Evolutionary conservation across 2,329 filamentous ascomycete genomes (phyloP).

Genomic region (Colletotrichum tropicicola): DNA sequence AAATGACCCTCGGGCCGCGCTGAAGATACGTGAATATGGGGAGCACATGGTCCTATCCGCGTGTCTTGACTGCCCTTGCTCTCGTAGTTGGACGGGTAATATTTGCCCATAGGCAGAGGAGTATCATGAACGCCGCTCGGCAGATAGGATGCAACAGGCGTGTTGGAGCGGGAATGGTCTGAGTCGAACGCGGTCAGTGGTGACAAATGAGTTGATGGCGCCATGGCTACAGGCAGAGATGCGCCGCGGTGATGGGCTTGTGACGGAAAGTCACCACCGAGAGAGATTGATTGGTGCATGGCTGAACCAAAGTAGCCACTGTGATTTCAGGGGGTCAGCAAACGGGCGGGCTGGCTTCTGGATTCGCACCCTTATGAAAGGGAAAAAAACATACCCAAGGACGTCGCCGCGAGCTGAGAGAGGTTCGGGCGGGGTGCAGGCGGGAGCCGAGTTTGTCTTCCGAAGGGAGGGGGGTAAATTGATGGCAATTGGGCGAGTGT

Average conservation of each 20-base stretch:
- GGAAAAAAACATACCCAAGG: slow-evolving; percentile 66
- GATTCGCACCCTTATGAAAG: slow-evolving; percentile 64
- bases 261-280: slow-evolving; percentile 39
- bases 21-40: slow-evolving; percentile 5
- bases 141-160: slow-evolving; percentile 60
- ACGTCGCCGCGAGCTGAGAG: slow-evolving; percentile 68
- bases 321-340: no score
- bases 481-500: slow-evolving; percentile 62
- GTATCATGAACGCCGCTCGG: slow-evolving; percentile 58
- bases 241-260: slow-evolving; percentile 4
- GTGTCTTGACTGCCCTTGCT: slow-evolving; percentile 39
- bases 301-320: slow-evolving; percentile 48
- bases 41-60: slow-evolving; percentile 27
- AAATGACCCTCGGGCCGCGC: slow-evolving; percentile 34
- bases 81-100: slow-evolving; percentile 71
- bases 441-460: slow-evolving; percentile 49
- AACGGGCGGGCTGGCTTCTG: no score
- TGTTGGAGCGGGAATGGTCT: slow-evolving; percentile 43
- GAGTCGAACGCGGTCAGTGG: slow-evolving; percentile 31
- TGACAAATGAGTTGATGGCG: slow-evolving; percentile 20
- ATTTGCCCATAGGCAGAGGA: slow-evolving; percentile 66
- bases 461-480: slow-evolving; percentile 52
- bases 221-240: slow-evolving; percentile 27
- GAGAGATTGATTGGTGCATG: slow-evolving; percentile 42
- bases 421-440: slow-evolving; percentile 55